Evolutionary conservation across 208 protist species (phyloP).

Genomic region (Trypanosoma mega): DNA sequence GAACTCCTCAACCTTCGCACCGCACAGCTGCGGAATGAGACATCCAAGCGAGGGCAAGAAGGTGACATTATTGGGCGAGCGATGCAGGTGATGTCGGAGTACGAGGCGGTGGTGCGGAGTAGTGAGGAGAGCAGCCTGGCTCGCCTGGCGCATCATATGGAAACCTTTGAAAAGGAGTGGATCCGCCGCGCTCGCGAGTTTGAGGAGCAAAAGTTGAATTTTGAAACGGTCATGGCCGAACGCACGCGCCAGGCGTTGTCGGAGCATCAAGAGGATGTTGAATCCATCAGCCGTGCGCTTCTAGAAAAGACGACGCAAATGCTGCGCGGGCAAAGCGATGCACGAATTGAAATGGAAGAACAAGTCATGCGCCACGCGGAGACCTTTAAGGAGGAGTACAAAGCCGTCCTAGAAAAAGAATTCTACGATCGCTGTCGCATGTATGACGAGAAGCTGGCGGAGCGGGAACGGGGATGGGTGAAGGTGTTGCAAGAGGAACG

Average conservation of each 20-base stretch:
- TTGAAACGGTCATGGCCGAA: slow-evolving; percentile 29
- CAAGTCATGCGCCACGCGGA: slow-evolving; percentile 33
- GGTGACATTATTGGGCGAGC: slow-evolving; percentile 36
- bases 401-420: slow-evolving; percentile 33
- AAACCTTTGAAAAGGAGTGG: slow-evolving; percentile 39
- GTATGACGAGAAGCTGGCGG: slow-evolving; percentile 30
- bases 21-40: slow-evolving; percentile 24
- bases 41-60: slow-evolving; percentile 27
- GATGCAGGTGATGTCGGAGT: slow-evolving; percentile 36
- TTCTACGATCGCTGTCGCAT: slow-evolving; percentile 33
- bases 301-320: slow-evolving; percentile 34
- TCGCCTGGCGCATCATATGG: slow-evolving; percentile 33
- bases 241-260: slow-evolving; percentile 23
- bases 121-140: slow-evolving; percentile 31
- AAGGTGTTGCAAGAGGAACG: slow-evolving; percentile 47
- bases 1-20: slow-evolving; percentile 33
- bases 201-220: slow-evolving; percentile 30
- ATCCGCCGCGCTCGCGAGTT: slow-evolving; percentile 26
- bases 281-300: slow-evolving; percentile 34
- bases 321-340: slow-evolving; percentile 17
- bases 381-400: slow-evolving; percentile 36
- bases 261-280: slow-evolving; percentile 29
- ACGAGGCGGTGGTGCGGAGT: slow-evolving; percentile 31
- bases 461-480: slow-evolving; percentile 29
- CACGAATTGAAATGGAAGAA: slow-evolving; percentile 28